Evolutionary conservation across 371 early-diverging fungal genomes (phyloP), one percentile per base, ranked within the genome.

Genomic region (Haplosporangium sp.): DNA sequence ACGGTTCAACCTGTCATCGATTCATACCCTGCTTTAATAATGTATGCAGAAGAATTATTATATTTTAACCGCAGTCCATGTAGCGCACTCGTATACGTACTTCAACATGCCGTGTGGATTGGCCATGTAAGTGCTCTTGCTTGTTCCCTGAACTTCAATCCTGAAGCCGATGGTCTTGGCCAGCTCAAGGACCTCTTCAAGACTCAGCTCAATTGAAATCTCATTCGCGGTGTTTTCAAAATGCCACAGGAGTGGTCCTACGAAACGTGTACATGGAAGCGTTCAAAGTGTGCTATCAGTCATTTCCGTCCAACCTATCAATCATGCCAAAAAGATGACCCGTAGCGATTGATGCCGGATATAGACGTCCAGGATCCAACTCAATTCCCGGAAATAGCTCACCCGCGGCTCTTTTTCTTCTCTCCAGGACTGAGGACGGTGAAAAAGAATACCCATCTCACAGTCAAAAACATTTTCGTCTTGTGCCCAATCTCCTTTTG

Each of bases 171-270:
- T 80, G 37, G 82, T 84, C 40, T 74, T 71, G 23, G 90, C 89
- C 6, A 93, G 83, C 6, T 84, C 73, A 54, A 91, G 83, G 37
- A 97, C 87, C 73, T 97, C 95, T 40, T 96, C 94, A 53, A 95
- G 84, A 52, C 90, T 93, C 36, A 97, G 81, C 75, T 98, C 98
- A 29, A 98, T 85, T 6, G 95, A 93, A 20, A 86, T 80, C 68
- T 95, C 94, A 53, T 86, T 87, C 7, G 84, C 85, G 53, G 89
- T 86, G 55, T 95, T 94, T 74, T 97, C 97, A 82, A 92, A 96
- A 74, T 98, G 97, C 86, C 96, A 98, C 10, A 96, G 85, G 59
- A 98, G 83, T 4, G 98, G 97, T 6, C 98, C 97, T 87, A 58
- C n/a, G 21, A 38, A 40, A 45, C 6, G 41, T 42, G 42, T 18